Percentiles rank a stretch among this genome's conserved stretches.
phyloP scores from a whole-genome alignment of 306 rosid species.

The Pterocarpus macrocarpus region DNA sequence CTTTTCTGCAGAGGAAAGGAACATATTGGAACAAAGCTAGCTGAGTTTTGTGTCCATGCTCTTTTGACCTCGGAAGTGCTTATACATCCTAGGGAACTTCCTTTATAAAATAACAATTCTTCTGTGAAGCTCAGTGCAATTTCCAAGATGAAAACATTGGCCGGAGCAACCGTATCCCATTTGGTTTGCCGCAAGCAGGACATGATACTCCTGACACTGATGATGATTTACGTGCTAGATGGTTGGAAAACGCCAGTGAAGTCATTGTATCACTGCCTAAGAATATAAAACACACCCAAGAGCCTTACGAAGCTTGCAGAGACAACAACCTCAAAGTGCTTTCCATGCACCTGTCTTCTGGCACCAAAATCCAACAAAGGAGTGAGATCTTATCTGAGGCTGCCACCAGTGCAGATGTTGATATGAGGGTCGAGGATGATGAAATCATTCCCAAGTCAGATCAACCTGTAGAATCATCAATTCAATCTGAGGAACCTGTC shows the following conservation, averaged over 20 bases:
- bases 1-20: constrained; percentile 81
- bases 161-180: constrained; percentile 38
- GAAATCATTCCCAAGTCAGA: constrained; percentile 45
- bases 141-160: constrained; percentile 46
- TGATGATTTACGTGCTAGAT: constrained; percentile 55
- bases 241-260: constrained; percentile 60
- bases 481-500: constrained; percentile 46
- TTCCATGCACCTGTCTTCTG: constrained; percentile 31
- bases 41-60: constrained; percentile 87
- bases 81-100: constrained; percentile 87
- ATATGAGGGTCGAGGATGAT: constrained; percentile 47
- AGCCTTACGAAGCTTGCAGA: constrained; percentile 46
- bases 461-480: constrained; percentile 37
- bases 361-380: constrained; percentile 45
- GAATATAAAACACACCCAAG: constrained; percentile 34
- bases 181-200: constrained; percentile 48
- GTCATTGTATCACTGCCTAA: constrained; percentile 49
- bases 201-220: constrained; percentile 48
- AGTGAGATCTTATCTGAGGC: constrained; percentile 35
- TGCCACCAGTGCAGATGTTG: constrained; percentile 46
- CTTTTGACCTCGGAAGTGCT: constrained; percentile 87
- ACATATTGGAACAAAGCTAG: constrained; percentile 73
- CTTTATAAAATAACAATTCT: constrained; percentile 51
- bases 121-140: constrained; percentile 39
- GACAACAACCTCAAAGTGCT: constrained; percentile 38